phyloP scores from a whole-genome alignment of 257 asterid genomes.

The Lithospermum erythrorhizon region DNA sequence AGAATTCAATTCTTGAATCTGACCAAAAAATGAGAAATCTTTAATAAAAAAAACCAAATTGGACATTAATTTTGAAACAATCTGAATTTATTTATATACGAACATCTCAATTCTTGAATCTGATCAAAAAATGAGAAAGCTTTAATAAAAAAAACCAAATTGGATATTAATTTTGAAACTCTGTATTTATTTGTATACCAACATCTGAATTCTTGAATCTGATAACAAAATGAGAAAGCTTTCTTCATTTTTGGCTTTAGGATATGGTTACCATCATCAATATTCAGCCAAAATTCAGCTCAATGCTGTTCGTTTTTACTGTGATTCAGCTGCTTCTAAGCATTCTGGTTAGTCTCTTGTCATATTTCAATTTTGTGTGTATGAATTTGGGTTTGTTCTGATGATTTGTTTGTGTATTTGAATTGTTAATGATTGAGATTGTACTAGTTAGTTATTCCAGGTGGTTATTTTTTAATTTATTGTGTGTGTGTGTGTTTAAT shows the following conservation, averaged over 20 bases:
- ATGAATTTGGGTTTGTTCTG: too few species aligned
- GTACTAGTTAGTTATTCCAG: too few species aligned
- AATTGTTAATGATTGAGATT: not conserved
- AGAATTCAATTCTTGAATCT: too few species aligned
- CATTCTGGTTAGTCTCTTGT: slow-evolving; percentile 39
- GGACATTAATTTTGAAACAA: not conserved
- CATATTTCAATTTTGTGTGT: not conserved
- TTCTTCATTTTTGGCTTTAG: slow-evolving; percentile 20
- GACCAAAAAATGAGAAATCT: not conserved
- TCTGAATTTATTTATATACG: too few species aligned
- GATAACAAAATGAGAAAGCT: slow-evolving; percentile 33
- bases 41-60: not conserved
- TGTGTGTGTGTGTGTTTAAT: too few species aligned
- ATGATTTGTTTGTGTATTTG: not conserved
- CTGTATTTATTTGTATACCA: too few species aligned
- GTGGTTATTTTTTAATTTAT: too few species aligned
- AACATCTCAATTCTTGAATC: not conserved
- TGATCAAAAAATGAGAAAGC: not conserved
- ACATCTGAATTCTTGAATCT: too few species aligned
- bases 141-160: not conserved
- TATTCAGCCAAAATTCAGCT: slow-evolving; percentile 15
- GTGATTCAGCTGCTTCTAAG: slow-evolving; percentile 33
- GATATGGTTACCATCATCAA: slow-evolving; percentile 17
- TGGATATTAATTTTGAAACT: too few species aligned
- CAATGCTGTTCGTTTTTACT: slow-evolving; percentile 32